Conservation (phyloP, 2,329 filamentous ascomycete species). For the Diaporthe aspalathi region DNA sequence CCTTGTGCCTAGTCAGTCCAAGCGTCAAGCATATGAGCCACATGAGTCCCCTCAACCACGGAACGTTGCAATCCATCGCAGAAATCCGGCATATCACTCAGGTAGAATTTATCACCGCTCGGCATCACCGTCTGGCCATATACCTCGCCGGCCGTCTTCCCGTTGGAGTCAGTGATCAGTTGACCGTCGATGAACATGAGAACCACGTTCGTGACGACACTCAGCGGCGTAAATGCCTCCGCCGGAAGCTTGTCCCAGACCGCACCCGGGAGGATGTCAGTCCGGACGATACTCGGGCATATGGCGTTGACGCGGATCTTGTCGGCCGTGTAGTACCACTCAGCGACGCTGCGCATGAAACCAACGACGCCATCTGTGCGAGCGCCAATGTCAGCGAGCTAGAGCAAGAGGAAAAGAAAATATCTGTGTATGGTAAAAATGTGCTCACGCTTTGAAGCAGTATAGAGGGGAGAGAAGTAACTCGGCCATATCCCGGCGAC, state of each 20-base stretch:
- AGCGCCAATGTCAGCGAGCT: neutral
- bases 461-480: slow-evolving; percentile 33
- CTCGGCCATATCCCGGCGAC: slow-evolving; percentile 33
- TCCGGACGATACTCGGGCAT: slow-evolving; percentile 19
- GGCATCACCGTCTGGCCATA: slow-evolving; percentile 24
- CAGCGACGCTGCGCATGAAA: slow-evolving; percentile 24
- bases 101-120: slow-evolving; percentile 26
- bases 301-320: slow-evolving; percentile 30
- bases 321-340: slow-evolving; percentile 6
- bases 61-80: neutral
- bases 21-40: neutral
- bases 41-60: neutral
- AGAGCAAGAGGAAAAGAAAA: too few species aligned
- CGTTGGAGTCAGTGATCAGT: slow-evolving; percentile 14
- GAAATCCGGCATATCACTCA: slow-evolving; percentile 8
- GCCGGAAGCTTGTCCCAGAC: slow-evolving; percentile 22
- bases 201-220: neutral
- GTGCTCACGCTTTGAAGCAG: slow-evolving; percentile 32
- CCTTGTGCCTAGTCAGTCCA: neutral
- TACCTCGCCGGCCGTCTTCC: neutral
- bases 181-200: slow-evolving; percentile 18
- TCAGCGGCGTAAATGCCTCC: slow-evolving; percentile 6
- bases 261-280: slow-evolving; percentile 5
- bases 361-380: slow-evolving; percentile 15
- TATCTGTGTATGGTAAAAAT: too few species aligned